Base-by-base conservation (phyloP, 495 filamentous ascomycete genomes). In the Schizothecium vesticola region DNA sequence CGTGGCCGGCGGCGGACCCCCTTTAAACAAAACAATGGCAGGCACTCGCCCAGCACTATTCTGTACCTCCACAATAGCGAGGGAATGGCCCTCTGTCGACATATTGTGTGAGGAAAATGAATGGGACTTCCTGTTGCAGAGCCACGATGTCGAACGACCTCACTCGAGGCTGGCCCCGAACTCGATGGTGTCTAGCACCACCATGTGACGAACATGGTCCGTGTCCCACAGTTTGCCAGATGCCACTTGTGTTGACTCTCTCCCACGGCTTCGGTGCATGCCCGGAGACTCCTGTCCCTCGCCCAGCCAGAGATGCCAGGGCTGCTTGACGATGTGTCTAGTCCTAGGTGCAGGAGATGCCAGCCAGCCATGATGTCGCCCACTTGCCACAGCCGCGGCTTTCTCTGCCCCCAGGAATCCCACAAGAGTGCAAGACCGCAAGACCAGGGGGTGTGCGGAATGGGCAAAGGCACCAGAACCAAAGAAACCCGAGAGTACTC, bases 401-500 rank as follows among this genome's bases (percentile, higher is more conserved):
- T n/a, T 51, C 43, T n/a, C 43, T 0, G 11, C 55, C 8, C 29
- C 51, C n/a, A 63, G 23, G 16, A 26, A 22, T 3, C 2, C 25
- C 7, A n/a, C 59, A 31, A 36, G 26, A 29, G 9, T 29, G 59
- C 59, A 29, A 61, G 25, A 29, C 59, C 3, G 13, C 59, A 13
- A 8, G 25, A 58, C 16, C 1, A 24, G 13, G 43, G 28, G 16
- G 1, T 19, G 0, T 28, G 28, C 2, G 36, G 67, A 68, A 66
- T 2, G 62, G 3, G 63, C 26, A 67, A 19, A 63, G 64, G 59
- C 65, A 62, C 36, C 69, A 68, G 65, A 75, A 70, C 65, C 65
- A 70, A 75, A 61, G 76, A 66, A 59, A 63, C 65, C 23, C 56
- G 61, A 19, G 16, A 51, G 43, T 51, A 87, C 90, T 81, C 79